Conservation (phyloP, 129 eudicot species). For the Cynara cardunculus region DNA sequence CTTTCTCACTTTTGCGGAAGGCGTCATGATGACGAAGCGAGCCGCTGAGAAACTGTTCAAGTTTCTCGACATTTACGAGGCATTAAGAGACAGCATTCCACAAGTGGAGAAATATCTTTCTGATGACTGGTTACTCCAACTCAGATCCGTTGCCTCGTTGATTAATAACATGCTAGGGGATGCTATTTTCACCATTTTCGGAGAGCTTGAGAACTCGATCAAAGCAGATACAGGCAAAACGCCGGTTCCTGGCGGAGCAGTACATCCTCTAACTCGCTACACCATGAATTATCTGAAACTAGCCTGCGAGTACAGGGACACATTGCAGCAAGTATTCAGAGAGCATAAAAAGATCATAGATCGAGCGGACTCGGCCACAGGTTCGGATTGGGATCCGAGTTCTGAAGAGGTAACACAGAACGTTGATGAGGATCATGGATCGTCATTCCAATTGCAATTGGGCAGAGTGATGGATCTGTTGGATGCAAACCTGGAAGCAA, state of each 20-base stretch:
- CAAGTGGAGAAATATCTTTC: slow-evolving; percentile 32
- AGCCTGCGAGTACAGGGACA: slow-evolving; percentile 65
- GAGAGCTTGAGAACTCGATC: slow-evolving; percentile 68
- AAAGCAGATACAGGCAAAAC: slow-evolving; percentile 51
- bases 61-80: slow-evolving; percentile 67
- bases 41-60: slow-evolving; percentile 76
- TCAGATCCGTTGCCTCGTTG: slow-evolving; percentile 38
- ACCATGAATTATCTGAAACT: slow-evolving; percentile 62
- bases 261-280: slow-evolving; percentile 79
- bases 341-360: slow-evolving; percentile 54
- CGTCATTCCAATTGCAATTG: slow-evolving; percentile 48
- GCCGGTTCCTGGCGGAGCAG: slow-evolving; percentile 83
- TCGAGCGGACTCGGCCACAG: slow-evolving; percentile 35
- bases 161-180: slow-evolving; percentile 57
- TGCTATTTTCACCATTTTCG: slow-evolving; percentile 51
- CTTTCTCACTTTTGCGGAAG: slow-evolving; percentile 60
- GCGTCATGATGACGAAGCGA: slow-evolving; percentile 65
- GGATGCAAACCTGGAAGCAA: slow-evolving; percentile 50
- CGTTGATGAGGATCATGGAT: background rate
- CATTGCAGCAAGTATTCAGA: slow-evolving; percentile 63
- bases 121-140: slow-evolving; percentile 19
- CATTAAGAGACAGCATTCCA: slow-evolving; percentile 42
- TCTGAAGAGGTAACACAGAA: slow-evolving; percentile 12
- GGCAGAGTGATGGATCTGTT: slow-evolving; percentile 51
- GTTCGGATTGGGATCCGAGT: slow-evolving; percentile 26